phyloP scores from a whole-genome alignment of 129 eudicot genomes.

The Cynara cardunculus region DNA sequence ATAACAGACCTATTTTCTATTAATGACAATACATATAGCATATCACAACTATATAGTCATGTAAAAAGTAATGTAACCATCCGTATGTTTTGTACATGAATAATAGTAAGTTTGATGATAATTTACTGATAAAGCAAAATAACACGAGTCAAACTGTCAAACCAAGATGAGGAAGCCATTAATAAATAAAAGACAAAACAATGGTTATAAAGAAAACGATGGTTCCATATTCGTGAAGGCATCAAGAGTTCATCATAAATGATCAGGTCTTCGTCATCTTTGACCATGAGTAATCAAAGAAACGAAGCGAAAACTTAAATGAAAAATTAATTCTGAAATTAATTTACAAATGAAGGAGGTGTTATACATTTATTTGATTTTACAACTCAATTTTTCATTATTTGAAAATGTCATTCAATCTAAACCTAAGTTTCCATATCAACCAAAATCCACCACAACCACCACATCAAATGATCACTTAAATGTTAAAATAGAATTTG shows the following conservation, averaged over 20 bases:
- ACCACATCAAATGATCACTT: neutral
- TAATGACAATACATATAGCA: neutral
- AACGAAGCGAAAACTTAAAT: neutral
- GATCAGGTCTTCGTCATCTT: neutral
- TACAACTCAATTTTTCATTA: neutral
- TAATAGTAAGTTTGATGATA: neutral
- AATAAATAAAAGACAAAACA: neutral
- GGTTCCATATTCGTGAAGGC: neutral
- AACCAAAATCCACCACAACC: neutral
- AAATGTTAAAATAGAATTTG: neutral
- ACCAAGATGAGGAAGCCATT: neutral
- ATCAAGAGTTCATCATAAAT: neutral
- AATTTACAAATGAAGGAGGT: neutral
- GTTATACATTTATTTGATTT: neutral
- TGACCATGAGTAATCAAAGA: neutral
- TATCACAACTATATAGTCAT: neutral
- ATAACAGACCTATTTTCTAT: neutral
- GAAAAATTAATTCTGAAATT: neutral
- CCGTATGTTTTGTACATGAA: neutral
- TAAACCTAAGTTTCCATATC: neutral
- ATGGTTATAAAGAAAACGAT: neutral
- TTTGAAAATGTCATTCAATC: neutral
- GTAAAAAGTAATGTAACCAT: neutral
- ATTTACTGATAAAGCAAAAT: neutral
- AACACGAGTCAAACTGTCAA: too few species aligned